phyloP scores from a whole-genome alignment of 1,284 basidiomycete species.

The Irpex lacteus region DNA sequence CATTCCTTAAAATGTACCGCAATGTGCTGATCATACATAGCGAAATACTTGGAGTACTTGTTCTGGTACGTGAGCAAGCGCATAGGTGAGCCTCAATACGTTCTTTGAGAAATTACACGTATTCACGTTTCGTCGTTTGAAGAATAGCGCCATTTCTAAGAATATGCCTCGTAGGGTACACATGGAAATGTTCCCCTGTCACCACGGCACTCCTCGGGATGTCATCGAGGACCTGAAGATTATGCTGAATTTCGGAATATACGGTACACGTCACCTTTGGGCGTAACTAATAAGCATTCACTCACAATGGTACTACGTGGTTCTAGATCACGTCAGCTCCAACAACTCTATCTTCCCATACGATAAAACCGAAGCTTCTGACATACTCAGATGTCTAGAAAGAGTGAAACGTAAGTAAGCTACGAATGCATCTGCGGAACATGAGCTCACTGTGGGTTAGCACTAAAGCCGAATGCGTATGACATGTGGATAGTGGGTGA shows the following conservation, averaged over 20 bases:
- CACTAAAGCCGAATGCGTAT: not conserved
- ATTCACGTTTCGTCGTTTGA: not conserved
- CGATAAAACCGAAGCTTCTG: not conserved
- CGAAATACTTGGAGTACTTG: not conserved
- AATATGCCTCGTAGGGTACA: not conserved
- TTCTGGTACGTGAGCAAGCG: conserved; percentile 9
- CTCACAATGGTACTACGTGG: not conserved
- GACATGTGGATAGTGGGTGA: conserved; percentile 1
- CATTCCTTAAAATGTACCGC: not conserved
- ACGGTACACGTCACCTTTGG: not conserved
- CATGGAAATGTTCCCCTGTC: conserved; percentile 6
- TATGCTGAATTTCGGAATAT: not conserved
- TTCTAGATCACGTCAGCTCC: conserved; percentile 5
- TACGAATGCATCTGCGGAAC: not conserved
- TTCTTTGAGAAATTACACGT: not conserved
- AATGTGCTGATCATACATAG: not conserved
- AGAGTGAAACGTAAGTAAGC: conserved; percentile 1
- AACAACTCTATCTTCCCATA: conserved; percentile 6
- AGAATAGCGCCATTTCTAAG: not conserved
- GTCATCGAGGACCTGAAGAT: not conserved
- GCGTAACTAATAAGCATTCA: not conserved
- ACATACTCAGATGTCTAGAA: not conserved
- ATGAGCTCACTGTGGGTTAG: not conserved
- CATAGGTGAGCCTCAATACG: not conserved
- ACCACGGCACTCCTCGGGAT: not conserved